Conservation (phyloP, 805 yeast genomes). For the Metschnikowia reukaufii region DNA sequence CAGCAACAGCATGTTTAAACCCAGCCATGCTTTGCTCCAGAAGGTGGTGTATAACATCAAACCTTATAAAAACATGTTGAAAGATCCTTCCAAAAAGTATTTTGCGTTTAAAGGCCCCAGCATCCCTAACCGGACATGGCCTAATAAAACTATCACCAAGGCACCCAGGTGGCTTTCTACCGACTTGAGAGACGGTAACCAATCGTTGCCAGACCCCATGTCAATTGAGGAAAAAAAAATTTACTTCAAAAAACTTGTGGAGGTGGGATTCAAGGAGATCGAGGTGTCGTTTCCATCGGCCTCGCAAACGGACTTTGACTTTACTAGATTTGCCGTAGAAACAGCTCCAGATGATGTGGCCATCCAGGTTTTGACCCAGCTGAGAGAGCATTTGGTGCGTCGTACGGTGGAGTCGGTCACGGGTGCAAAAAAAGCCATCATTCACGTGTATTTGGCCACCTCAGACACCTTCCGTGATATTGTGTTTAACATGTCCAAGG, state of each 20-base stretch:
- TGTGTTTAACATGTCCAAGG: constrained; percentile 68
- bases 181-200: constrained; percentile 80
- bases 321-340: constrained; percentile 76
- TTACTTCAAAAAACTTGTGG: constrained; percentile 69
- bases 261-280: constrained; percentile 76
- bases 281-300: constrained; percentile 83
- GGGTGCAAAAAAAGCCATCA: constrained; percentile 71
- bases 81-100: constrained; percentile 67
- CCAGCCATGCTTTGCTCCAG: constrained; percentile 22
- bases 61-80: constrained; percentile 50
- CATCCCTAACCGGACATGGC: constrained; percentile 70
- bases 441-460: constrained; percentile 75
- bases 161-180: constrained; percentile 83
- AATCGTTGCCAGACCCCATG: constrained; percentile 82
- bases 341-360: constrained; percentile 74
- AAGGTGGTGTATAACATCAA: constrained; percentile 26
- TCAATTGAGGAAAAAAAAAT: constrained; percentile 69
- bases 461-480: constrained; percentile 74
- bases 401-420: constrained; percentile 71
- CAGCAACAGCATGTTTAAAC: constrained; percentile 26
- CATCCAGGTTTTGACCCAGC: constrained; percentile 73
- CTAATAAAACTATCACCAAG: constrained; percentile 59
- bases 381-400: constrained; percentile 71
- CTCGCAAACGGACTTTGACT: constrained; percentile 79
- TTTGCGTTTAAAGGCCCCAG: constrained; percentile 53